phyloP scores from a whole-genome alignment of 345 rosid species.

The Conringia planisiliqua region DNA sequence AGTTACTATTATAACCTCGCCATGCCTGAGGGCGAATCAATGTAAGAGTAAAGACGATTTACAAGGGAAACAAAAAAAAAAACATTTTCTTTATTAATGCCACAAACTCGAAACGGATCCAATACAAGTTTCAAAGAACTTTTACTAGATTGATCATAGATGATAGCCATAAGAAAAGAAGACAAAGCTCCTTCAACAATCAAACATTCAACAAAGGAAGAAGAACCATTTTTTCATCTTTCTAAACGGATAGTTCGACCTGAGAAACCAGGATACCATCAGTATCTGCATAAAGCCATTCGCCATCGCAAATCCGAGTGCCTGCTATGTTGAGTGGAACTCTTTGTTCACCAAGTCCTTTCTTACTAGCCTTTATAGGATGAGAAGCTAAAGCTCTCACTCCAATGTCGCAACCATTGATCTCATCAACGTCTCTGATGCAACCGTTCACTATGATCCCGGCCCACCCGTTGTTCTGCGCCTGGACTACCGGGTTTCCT shows the following conservation, averaged over 20 bases:
- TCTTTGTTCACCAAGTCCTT: conserved; percentile 63
- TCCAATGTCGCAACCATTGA: conserved; percentile 82
- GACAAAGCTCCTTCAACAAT: conserved; percentile 13
- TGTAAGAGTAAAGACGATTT: background rate
- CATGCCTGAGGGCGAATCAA: too few species aligned
- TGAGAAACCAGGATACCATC: conserved; percentile 75
- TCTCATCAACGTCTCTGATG: conserved; percentile 77
- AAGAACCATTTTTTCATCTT: background rate
- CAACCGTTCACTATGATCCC: conserved; percentile 79
- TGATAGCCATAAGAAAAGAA: background rate
- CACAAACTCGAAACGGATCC: background rate
- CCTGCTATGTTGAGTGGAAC: conserved; percentile 65
- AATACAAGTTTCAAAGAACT: background rate
- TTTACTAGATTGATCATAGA: background rate
- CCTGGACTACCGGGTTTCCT: conserved; percentile 83
- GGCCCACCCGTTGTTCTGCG: conserved; percentile 85
- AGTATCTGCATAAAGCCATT: conserved; percentile 85
- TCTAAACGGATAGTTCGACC: conserved; percentile 51
- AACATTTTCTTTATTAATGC: background rate
- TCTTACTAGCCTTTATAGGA: conserved; percentile 80
- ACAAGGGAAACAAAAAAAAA: background rate
- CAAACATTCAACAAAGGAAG: background rate
- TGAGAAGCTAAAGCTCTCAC: conserved; percentile 78
- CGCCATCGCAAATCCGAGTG: conserved; percentile 68
- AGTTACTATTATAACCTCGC: too few species aligned